Percentiles rank a stretch among this genome's conserved stretches.
phyloP scores from a whole-genome alignment of 2,329 filamentous ascomycete species.

The Helotiales sp. region DNA sequence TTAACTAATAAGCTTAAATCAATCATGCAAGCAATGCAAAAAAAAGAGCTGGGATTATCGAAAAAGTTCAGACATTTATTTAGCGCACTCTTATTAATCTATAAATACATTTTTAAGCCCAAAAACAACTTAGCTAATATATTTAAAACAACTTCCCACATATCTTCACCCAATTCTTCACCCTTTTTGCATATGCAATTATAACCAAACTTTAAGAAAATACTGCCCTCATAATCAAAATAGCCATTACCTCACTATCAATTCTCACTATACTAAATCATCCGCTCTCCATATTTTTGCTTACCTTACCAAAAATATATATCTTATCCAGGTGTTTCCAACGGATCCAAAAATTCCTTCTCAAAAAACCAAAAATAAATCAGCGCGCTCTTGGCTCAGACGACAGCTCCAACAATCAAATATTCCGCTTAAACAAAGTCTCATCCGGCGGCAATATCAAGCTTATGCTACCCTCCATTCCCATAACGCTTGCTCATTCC shows the following conservation, averaged over 20 bases:
- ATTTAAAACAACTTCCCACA: not conserved
- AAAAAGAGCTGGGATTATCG: not conserved
- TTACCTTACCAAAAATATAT: not conserved
- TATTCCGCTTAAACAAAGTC: too few species aligned
- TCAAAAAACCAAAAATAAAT: slow-evolving; percentile 1
- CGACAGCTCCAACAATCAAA: not conserved
- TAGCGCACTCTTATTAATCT: slow-evolving; percentile 1
- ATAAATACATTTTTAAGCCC: not conserved
- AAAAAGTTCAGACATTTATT: slow-evolving; percentile 2
- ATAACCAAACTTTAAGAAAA: not conserved
- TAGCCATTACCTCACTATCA: not conserved
- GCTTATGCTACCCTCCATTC: not conserved
- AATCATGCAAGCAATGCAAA: not conserved
- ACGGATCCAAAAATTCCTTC: slow-evolving; percentile 8
- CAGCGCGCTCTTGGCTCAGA: slow-evolving; percentile 1
- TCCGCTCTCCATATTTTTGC: slow-evolving; percentile 4
- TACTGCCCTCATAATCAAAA: not conserved
- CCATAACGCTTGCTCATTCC: not conserved
- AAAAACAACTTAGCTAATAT: not conserved
- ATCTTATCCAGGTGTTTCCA: slow-evolving; percentile 3
- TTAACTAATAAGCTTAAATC: slow-evolving; percentile 5
- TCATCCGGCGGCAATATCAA: not conserved
- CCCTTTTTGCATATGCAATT: slow-evolving; percentile 1
- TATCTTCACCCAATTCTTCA: slow-evolving; percentile 2
- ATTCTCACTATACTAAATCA: slow-evolving; percentile 1